Base-by-base conservation (phyloP, 345 rosid genomes). In the Syzygium aqueum region DNA sequence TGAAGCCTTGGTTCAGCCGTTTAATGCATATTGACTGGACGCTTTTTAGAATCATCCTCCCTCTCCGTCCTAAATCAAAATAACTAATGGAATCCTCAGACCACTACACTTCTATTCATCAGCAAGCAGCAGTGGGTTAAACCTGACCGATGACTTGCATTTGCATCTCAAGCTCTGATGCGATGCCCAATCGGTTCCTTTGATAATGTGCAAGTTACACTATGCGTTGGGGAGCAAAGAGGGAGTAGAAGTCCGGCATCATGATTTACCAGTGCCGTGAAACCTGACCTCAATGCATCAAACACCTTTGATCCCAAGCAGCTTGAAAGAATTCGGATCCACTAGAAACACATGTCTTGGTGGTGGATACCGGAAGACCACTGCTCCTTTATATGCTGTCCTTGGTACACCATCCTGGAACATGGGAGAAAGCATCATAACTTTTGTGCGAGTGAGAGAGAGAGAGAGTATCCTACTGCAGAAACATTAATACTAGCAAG, bases 371-470 rank as follows among this genome's bases (percentile, higher is more conserved):
- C 97, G 91, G 92, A 95, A 96, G 89, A 95, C 96, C 87, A 97
- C 98, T 33, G 94, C 90, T 91, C 99, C 98, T 91, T 96, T 95
- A 89, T 95, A 96, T 85, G 99, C 95, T 87, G 98, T 92, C 89
- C 99, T 95, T 51, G 98, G 99, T 56, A 97, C 91, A 90, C 99
- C 99, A 87, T 96, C 99, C 99, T 97, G 88, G 30, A 37, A 57
- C 53, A 30, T 59, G 19, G 59, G 43, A 46, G 13, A 33, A 51
- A 28, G 51, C n/a, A 77, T 51, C 51, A 15, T 30, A 52, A 77
- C 17, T 33, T 23, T 56, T 56, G 6, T 4, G 43, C 87, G 59
- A 77, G 51, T 46, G 23, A 50, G 86, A 85, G 56, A 50, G 86
- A 85, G 56, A 40, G 30, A 65, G 9, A 52, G 37, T 65, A 73